Evolutionary conservation across 768 basidiomycete species (phyloP).

Genomic region (Xanthoconium purpureum): DNA sequence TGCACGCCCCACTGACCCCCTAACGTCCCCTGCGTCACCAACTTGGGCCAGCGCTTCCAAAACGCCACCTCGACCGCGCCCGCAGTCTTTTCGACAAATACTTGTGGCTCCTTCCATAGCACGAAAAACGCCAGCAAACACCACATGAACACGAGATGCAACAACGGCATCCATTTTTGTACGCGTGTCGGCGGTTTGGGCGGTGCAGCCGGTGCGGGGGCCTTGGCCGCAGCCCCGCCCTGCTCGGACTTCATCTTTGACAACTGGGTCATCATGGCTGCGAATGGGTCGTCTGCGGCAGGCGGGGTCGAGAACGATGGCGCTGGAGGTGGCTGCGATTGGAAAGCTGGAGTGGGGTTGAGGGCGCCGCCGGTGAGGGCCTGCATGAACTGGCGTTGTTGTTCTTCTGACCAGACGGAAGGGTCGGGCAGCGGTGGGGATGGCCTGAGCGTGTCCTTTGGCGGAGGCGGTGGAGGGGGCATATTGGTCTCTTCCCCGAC

Average conservation of each 20-base stretch:
- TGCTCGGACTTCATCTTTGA: conserved; percentile 25
- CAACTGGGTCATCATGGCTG: conserved; percentile 39
- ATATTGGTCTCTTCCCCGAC: conserved; percentile 36
- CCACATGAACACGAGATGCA: conserved; percentile 68
- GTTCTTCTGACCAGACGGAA: conserved; percentile 63
- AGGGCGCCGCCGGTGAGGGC: conserved; percentile 50
- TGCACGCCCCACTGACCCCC: conserved; percentile 48
- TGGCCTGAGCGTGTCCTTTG: conserved; percentile 25
- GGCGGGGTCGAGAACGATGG: conserved; percentile 4
- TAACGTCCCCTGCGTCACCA: conserved; percentile 39
- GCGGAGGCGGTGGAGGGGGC: conserved; percentile 24
- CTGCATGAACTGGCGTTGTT: conserved; percentile 65
- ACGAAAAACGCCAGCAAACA: conserved; percentile 64
- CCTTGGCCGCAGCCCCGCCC: conserved; percentile 25
- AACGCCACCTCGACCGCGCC: conserved; percentile 33
- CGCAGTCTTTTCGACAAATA: conserved; percentile 38
- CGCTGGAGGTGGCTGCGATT: conserved; percentile 3
- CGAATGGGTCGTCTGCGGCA: conserved; percentile 43
- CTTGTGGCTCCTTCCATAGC: conserved; percentile 59
- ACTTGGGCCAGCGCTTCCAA: conserved; percentile 65
- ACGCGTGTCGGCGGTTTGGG: conserved; percentile 41
- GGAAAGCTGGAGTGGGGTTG: conserved; percentile 28
- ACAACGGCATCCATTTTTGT: conserved; percentile 61
- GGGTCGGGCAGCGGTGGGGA: conserved; percentile 41
- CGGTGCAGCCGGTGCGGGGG: conserved; percentile 18